Evolutionary conservation across 1,284 basidiomycete species (phyloP), one percentile per base, ranked within the genome.

Genomic region (Rhizopogon parksii): DNA sequence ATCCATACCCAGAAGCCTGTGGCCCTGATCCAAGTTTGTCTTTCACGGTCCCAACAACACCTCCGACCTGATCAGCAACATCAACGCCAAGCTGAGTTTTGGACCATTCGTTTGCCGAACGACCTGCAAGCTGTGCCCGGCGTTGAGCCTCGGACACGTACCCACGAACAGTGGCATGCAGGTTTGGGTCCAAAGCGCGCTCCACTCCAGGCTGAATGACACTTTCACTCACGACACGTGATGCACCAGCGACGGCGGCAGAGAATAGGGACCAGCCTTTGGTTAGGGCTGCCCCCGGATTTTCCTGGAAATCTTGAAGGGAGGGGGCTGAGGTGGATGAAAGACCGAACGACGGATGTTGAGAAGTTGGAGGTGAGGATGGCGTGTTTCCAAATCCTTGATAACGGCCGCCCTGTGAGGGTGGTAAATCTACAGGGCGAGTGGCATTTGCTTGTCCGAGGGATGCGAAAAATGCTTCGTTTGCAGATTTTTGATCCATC

Each of bases 251-350:
- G 15, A 93, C 80, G 19, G 80, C 88, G 0, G 85, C 76, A 36
- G 86, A 84, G 58, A 93, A 82, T 38, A 92, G 68, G 14, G 87
- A 88, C 90, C 91, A 93, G 42, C 91, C 88, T 68, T 91, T 91
- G 61, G 79, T 80, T 6, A 93, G 68, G 0, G 91, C 90, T 14
- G 78, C 81, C 46, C 81, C 70, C 0, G 90, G 90, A 62, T 89
- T 87, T 46, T 87, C 82, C 61, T 91, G 85, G 25, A 92, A 67
- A n/a, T 93, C 89, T 27, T 69, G 64, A 2, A 92, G 63, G 0
- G 79, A 75, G 1, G 90, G 90, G 25, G 84, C 80, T 15, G 83
- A 78, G 3, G 78, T 76, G 36, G 88, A 90, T 1, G 86, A 86
- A 40, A 87, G 71, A 17, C 75, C 73, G 59, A 76, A 82, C 2